Percentiles rank a stretch among this genome's conserved stretches.
These are phyloP conservation scores for Alternaria brassicae DNA, from an alignment of 2,329 filamentous ascomycete species.

Conservation along the genomic window DNA sequence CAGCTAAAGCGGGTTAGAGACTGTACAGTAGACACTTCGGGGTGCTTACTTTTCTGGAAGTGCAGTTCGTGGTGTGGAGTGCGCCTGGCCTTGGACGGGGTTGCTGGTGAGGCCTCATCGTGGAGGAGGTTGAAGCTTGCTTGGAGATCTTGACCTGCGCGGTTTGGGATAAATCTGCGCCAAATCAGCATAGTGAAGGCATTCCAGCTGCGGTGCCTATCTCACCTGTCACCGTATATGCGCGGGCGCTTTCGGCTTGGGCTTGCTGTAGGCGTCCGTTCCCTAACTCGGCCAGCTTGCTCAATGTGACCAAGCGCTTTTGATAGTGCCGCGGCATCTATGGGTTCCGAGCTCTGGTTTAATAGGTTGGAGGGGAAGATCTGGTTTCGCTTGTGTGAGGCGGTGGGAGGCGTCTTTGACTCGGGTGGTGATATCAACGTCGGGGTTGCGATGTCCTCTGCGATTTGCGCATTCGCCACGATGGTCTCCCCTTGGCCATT, in stretches of 20 bases:
- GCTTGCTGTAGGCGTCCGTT: slow-evolving; percentile 69
- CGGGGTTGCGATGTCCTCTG: slow-evolving; percentile 52
- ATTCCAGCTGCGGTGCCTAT: background rate
- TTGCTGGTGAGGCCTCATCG: slow-evolving; percentile 91
- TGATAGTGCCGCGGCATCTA: slow-evolving; percentile 66
- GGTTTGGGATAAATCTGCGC: slow-evolving; percentile 88
- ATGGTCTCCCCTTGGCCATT: slow-evolving; percentile 24
- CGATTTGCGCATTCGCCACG: slow-evolving; percentile 22
- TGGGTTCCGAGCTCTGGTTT: slow-evolving; percentile 58
- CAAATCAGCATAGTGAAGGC: slow-evolving; percentile 1
- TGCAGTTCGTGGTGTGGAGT: slow-evolving; percentile 89
- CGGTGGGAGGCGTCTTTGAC: slow-evolving; percentile 67
- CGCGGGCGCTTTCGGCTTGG: slow-evolving; percentile 73
- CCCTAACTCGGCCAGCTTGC: slow-evolving; percentile 64
- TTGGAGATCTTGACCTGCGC: slow-evolving; percentile 89
- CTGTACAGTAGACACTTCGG: background rate
- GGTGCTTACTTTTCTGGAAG: slow-evolving; percentile 77
- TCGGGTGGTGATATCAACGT: slow-evolving; percentile 62
- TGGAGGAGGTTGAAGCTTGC: slow-evolving; percentile 91
- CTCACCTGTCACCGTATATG: slow-evolving; percentile 64
- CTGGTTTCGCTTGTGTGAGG: slow-evolving; percentile 58
- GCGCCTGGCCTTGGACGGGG: slow-evolving; percentile 83
- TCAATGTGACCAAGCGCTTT: slow-evolving; percentile 69
- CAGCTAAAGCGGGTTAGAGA: slow-evolving; percentile 61
- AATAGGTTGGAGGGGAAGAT: slow-evolving; percentile 37